phyloP scores from a whole-genome alignment of 129 eudicot species.

The Helichrysum umbraculigerum region DNA sequence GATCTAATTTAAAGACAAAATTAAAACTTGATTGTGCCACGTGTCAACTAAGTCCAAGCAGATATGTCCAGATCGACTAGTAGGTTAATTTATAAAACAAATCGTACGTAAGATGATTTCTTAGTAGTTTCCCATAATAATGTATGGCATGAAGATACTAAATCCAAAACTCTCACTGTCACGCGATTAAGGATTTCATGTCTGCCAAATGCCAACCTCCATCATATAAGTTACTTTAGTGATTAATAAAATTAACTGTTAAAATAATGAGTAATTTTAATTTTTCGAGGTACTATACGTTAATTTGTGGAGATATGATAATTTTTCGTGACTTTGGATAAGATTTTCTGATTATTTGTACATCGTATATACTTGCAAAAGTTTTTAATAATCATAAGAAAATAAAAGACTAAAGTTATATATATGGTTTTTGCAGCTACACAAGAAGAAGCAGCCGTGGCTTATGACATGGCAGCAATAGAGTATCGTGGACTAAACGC shows the following conservation, averaged over 20 bases:
- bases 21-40: background rate
- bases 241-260: background rate
- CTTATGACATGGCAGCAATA: conserved; percentile 88
- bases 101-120: background rate
- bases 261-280: too few relatives aligned
- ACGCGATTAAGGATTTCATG: background rate
- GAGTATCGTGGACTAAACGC: conserved; percentile 88
- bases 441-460: conserved; percentile 90
- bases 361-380: too few relatives aligned
- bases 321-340: background rate
- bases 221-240: background rate
- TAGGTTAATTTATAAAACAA: background rate
- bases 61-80: background rate
- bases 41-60: background rate
- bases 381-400: too few relatives aligned
- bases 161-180: background rate
- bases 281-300: too few relatives aligned
- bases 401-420: background rate
- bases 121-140: background rate
- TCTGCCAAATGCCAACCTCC: conserved; percentile 1
- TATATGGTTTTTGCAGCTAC: conserved; percentile 49
- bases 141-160: background rate
- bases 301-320: background rate
- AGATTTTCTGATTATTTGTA: background rate
- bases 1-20: too few relatives aligned